A percentile compares a stretch with the other conserved stretches of the same genome.
Conservation (phyloP, 768 basidiomycete genomes). For the Leucocoprinus leucothites region DNA sequence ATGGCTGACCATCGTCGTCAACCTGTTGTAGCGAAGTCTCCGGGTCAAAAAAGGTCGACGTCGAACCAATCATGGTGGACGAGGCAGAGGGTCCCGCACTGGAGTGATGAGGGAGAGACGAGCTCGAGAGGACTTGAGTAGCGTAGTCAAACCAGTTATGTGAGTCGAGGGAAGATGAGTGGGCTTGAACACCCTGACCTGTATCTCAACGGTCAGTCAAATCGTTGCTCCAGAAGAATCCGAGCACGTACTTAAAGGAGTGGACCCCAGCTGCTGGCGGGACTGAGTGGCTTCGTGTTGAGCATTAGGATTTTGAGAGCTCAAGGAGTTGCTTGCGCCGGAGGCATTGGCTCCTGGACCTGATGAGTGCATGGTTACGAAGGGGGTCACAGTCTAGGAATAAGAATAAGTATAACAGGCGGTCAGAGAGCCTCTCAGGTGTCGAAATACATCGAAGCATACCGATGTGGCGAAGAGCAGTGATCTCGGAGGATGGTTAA, state of each 20-base stretch:
- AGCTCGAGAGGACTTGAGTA: conserved; percentile 8
- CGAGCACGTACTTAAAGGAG: conserved; percentile 20
- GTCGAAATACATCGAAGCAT: background rate
- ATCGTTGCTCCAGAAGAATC: background rate
- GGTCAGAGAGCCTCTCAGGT: background rate
- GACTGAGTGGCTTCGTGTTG: conserved; percentile 20
- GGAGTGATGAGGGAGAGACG: conserved; percentile 12
- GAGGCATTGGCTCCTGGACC: conserved; percentile 26
- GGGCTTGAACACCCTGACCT: conserved; percentile 3
- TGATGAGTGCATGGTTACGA: conserved; percentile 28
- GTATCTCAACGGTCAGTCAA: background rate
- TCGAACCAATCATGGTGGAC: conserved; percentile 52
- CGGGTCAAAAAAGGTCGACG: conserved; percentile 52
- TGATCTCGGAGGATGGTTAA: conserved; percentile 24
- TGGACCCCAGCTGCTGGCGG: conserved; percentile 20
- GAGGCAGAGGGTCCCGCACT: conserved; percentile 19
- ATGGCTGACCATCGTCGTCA: conserved; percentile 30
- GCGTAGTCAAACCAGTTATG: conserved; percentile 7
- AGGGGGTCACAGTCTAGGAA: conserved; percentile 11
- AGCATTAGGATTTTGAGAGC: conserved; percentile 19
- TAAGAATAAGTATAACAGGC: conserved; percentile 13
- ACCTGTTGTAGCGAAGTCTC: conserved; percentile 28
- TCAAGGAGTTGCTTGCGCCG: conserved; percentile 26
- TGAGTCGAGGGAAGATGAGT: background rate
- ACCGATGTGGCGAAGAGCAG: background rate